Evolutionary conservation across 1,284 basidiomycete species (phyloP), one percentile per base, ranked within the genome.

Genomic region (Ceraceosorus guamensis): DNA sequence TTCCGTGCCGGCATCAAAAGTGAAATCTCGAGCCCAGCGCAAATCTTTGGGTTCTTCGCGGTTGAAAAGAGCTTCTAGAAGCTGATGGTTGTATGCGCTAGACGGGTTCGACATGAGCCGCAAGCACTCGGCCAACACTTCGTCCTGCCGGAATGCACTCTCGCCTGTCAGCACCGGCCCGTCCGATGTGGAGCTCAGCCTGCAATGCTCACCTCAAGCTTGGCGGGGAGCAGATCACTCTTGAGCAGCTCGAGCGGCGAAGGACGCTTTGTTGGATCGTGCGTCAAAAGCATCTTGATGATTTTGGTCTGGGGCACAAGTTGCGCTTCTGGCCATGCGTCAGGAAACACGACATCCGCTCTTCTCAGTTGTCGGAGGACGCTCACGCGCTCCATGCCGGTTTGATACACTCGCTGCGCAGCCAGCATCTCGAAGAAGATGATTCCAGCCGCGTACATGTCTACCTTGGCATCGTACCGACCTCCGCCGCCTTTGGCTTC

Each of bases 401-500:
- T 96, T n/a, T 82, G 81, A 78, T 95, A 93, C 39, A 67, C 65
- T 2, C 68, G 61, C 50, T 71, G 69, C 69, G 79, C 73, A 48
- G 87, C 90, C 73, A 91, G 91, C 91, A 96, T 95, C 79, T 97
- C 92, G 71, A 97, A 97, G 78, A 96, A 93, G 32, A 96, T 91
- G 67, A 97, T 86, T 10, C 74, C 92, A 5, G 95, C 83, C 70
- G 89, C 92, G 74, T 95, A 97, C 82, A 97, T 87, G 74, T 97
- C 92, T 3, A 91, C 91, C 73, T 95, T 91, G 53, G 82, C 84
- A 66, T 88, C 52, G 60, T 76, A 85, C 49, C 52, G 35, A 24
- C 32, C 14, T 72, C 73, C 16, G 76, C 62, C n/a, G 80, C 79
- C 33, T 33, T 16, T 50, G 4, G 13, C 73, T 2, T 11, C 11